Evolutionary conservation across 140 eudicot species (phyloP).

Genomic region (Ambrosia hybrid): DNA sequence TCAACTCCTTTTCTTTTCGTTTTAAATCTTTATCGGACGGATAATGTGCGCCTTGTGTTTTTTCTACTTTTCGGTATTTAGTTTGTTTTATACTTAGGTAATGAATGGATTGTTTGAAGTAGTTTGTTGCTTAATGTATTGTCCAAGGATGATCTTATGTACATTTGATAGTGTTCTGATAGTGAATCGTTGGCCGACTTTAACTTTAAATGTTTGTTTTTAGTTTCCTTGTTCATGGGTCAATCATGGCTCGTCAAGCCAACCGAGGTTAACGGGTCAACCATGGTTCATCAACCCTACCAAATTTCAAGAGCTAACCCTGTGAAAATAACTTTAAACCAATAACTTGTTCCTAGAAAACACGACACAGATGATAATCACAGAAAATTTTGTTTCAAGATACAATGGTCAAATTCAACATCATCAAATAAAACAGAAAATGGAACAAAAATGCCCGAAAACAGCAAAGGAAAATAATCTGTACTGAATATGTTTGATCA

Average conservation of each 20-base stretch:
- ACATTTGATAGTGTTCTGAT: slow-evolving; percentile 29
- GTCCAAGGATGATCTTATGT: slow-evolving; percentile 26
- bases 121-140: slow-evolving; percentile 27
- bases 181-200: not conserved
- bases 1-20: not conserved
- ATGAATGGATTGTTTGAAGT: too few relatives aligned
- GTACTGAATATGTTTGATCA: slow-evolving; percentile 22
- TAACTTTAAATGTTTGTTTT: slow-evolving; percentile 4
- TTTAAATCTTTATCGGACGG: too few relatives aligned
- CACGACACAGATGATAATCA: too few relatives aligned
- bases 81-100: not conserved
- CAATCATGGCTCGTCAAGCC: not conserved
- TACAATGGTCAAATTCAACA: not conserved
- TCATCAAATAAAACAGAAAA: not conserved
- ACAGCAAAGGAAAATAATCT: slow-evolving; percentile 2
- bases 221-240: not conserved
- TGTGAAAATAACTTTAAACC: too few relatives aligned
- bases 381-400: too few relatives aligned
- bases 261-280: not conserved
- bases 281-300: not conserved
- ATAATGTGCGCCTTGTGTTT: not conserved
- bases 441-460: slow-evolving; percentile 2
- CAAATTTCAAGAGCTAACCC: not conserved
- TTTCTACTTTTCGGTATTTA: slow-evolving; percentile 13
- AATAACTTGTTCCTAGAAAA: too few relatives aligned